A percentile compares a stretch with the other conserved stretches of the same genome.
phyloP scores from a whole-genome alignment of 1,139 yeast species.

The Pichia sp. region DNA sequence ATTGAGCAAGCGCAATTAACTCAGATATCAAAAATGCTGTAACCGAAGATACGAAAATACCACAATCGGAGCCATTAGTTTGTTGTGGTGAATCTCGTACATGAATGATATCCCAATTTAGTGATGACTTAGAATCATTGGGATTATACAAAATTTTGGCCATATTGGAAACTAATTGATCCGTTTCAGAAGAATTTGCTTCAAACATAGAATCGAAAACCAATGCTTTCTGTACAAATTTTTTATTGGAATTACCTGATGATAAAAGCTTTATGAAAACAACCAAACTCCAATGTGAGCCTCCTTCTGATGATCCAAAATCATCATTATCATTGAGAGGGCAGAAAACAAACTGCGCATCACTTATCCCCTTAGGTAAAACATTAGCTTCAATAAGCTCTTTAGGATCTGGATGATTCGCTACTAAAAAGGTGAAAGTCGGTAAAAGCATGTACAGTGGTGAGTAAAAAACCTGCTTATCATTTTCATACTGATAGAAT shows the following conservation, averaged over 20 bases:
- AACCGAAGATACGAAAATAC: slow-evolving; percentile 55
- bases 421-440: slow-evolving; percentile 27
- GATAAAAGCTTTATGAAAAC: slow-evolving; percentile 31
- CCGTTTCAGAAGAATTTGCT: slow-evolving; percentile 35
- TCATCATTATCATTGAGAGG: slow-evolving; percentile 50
- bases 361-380: slow-evolving; percentile 33
- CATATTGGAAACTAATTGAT: slow-evolving; percentile 29
- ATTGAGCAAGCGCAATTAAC: slow-evolving; percentile 24
- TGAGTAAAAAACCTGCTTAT: slow-evolving; percentile 10
- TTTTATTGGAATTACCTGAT: slow-evolving; percentile 18
- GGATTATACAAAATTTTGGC: slow-evolving; percentile 26
- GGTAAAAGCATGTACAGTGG: slow-evolving; percentile 27
- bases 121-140: slow-evolving; percentile 5
- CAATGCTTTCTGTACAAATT: slow-evolving; percentile 27
- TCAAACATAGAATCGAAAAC: slow-evolving; percentile 41
- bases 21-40: slow-evolving; percentile 36
- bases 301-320: slow-evolving; percentile 40
- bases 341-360: slow-evolving; percentile 38
- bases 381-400: slow-evolving; percentile 30
- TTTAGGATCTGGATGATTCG: slow-evolving; percentile 27
- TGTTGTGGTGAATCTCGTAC: slow-evolving; percentile 57
- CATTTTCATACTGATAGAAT: slow-evolving; percentile 12
- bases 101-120: slow-evolving; percentile 11
- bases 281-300: slow-evolving; percentile 51
- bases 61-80: slow-evolving; percentile 70